Percentiles rank a stretch among this genome's conserved stretches.
Conservation (phyloP, 73 alveolate genomes). For the Diophrys sp. region DNA sequence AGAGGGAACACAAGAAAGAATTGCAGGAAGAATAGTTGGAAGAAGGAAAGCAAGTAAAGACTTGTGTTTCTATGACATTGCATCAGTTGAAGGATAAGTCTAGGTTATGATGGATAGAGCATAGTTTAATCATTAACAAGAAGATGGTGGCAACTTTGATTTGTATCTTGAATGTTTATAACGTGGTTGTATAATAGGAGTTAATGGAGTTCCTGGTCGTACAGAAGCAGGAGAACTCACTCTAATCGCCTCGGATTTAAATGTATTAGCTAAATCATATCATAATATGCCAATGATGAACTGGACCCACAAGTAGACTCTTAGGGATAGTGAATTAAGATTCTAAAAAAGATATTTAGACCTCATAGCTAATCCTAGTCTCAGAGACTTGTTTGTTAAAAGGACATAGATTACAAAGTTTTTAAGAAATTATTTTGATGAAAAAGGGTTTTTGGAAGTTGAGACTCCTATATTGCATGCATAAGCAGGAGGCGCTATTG, state of each 20-base stretch:
- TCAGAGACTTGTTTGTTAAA: slow-evolving; percentile 81
- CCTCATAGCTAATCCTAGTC: slow-evolving; percentile 86
- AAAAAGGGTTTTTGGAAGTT: slow-evolving; percentile 94
- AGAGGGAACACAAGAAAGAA: no score
- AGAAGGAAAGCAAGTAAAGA: slow-evolving; percentile 43
- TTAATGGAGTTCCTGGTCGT: slow-evolving; percentile 93
- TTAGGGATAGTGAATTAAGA: slow-evolving; percentile 92
- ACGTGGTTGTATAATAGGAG: slow-evolving; percentile 94
- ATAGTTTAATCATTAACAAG: not conserved
- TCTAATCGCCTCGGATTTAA: slow-evolving; percentile 68
- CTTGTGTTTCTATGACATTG: slow-evolving; percentile 25
- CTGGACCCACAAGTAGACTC: slow-evolving; percentile 84
- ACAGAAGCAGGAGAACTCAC: slow-evolving; percentile 92
- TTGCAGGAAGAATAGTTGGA: slow-evolving; percentile 52
- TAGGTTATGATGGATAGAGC: slow-evolving; percentile 19
- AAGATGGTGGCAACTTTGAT: not conserved
- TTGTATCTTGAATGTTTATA: not conserved
- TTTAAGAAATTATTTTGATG: slow-evolving; percentile 88
- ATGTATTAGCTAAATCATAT: slow-evolving; percentile 78
- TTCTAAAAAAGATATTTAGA: slow-evolving; percentile 96
- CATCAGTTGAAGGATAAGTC: slow-evolving; percentile 19
- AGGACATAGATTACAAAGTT: slow-evolving; percentile 89
- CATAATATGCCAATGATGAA: slow-evolving; percentile 86
- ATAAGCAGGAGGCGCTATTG: slow-evolving; percentile 99
- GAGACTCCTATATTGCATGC: slow-evolving; percentile 98